Base-by-base conservation (phyloP, 2,329 filamentous ascomycete genomes). In the Colletotrichum lentis region DNA sequence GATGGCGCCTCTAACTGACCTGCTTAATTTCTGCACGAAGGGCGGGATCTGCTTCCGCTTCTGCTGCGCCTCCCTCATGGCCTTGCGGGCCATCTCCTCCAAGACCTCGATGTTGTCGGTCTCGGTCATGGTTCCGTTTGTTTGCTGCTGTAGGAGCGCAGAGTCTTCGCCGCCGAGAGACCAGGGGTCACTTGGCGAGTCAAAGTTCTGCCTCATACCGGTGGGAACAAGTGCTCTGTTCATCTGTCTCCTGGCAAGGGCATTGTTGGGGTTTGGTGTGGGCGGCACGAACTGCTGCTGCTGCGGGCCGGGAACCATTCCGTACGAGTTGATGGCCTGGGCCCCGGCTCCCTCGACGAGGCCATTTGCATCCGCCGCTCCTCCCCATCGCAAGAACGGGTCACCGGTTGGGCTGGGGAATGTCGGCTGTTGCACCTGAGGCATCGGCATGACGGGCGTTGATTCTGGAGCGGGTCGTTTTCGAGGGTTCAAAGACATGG, bases 1-100 rank as follows among this genome's bases (percentile, higher is more conserved):
- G 44, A 31, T 3, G 39, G 39, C 41, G 6, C 18, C 8, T 47
- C 10, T 43, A n/a, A 37, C 87, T 81, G 83, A 96, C 95, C 95
- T 98, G 88, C 94, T 97, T 63, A 99, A 81, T 77, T 99, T 99
- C 79, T 97, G 94, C 50, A 99, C 94, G 82, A 99, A 99, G 0
- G 96, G 95, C 0, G 96, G 95, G 12, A 99, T 98, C 75, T 96
- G 92, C 80, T 98, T 98, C 74, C 94, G 86, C 79, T 97, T 98
- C 18, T 90, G 86, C 77, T 94, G 91, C 0, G 94, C 91, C 67
- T 98, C 96, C 76, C 90, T 88, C 82, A 96, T 97, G 10, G 94
- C 94, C 70, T 91, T 83, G 71, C 90, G 85, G 24, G 94, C 94
- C 79, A 89, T 89, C 76, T 91, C 88, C 76, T 97, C 93, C 69